Evolutionary conservation across 352 stramenopile species (phyloP).

Genomic region (Globisporangium cylindrosporum): DNA sequence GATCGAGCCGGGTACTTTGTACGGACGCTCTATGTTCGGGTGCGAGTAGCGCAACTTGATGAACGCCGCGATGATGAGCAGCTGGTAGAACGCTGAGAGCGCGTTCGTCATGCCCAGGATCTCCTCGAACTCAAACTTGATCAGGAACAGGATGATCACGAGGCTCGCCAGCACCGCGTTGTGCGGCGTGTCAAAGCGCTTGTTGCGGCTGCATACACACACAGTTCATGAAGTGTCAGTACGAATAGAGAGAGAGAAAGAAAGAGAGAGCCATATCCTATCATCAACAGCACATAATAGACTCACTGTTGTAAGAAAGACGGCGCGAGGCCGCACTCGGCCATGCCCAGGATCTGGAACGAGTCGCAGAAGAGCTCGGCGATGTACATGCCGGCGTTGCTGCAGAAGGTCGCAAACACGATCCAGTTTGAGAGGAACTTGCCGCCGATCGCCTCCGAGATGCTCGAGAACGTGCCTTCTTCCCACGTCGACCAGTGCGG

Average conservation of each 20-base stretch:
- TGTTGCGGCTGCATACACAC: constrained; percentile 31
- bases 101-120: constrained; percentile 89
- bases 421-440: constrained; percentile 87
- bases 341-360: constrained; percentile 82
- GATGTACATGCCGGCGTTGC: constrained; percentile 91
- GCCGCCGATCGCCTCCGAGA: constrained; percentile 83
- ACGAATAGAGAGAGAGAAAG: not conserved
- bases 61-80: constrained; percentile 89
- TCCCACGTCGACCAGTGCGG: constrained; percentile 81
- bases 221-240: not conserved
- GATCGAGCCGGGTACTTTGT: constrained; percentile 39
- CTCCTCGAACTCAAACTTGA: constrained; percentile 65
- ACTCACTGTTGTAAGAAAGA: constrained; percentile 77
- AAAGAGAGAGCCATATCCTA: constrained; percentile 27
- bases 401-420: constrained; percentile 83
- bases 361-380: constrained; percentile 92
- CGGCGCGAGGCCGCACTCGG: constrained; percentile 84
- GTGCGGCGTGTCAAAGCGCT: constrained; percentile 53
- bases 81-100: constrained; percentile 80
- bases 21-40: constrained; percentile 34
- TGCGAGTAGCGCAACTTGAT: constrained; percentile 79
- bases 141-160: constrained; percentile 50
- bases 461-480: constrained; percentile 86
- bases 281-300: constrained; percentile 24
- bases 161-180: constrained; percentile 40